phyloP scores from a whole-genome alignment of 176 grass and related monocot species.

The Paspalum notatum region DNA sequence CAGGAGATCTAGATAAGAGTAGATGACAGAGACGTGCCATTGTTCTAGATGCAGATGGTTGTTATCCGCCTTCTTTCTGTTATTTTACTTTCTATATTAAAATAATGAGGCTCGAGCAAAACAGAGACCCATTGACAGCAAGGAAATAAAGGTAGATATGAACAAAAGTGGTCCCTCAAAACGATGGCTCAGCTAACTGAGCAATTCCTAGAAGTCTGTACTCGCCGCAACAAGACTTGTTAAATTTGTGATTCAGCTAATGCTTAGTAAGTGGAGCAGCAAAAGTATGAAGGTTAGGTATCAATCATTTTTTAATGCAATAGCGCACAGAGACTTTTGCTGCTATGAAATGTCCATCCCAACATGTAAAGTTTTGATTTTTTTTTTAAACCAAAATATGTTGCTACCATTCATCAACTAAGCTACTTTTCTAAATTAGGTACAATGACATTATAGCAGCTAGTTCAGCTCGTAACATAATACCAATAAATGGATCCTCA shows the following conservation, averaged over 20 bases:
- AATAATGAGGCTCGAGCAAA: slow-evolving; percentile 12
- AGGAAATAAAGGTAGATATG: slow-evolving; percentile 32
- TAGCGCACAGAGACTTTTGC: neutral
- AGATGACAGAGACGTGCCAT: slow-evolving; percentile 19
- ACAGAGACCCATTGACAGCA: neutral
- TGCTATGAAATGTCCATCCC: slow-evolving; percentile 16
- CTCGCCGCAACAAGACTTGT: slow-evolving; percentile 30
- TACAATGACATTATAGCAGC: slow-evolving; percentile 23
- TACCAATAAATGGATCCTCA: neutral
- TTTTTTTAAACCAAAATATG: neutral
- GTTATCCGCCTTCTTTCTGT: neutral
- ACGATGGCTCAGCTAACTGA: slow-evolving; percentile 49
- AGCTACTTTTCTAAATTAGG: neutral
- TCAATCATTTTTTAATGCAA: slow-evolving; percentile 8
- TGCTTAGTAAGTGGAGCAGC: neutral
- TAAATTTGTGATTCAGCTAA: slow-evolving; percentile 27
- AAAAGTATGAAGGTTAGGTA: slow-evolving; percentile 9
- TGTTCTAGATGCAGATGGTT: slow-evolving; percentile 16
- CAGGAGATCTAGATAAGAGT: slow-evolving; percentile 35
- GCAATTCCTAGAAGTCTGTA: slow-evolving; percentile 40
- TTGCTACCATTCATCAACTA: neutral
- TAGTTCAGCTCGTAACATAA: slow-evolving; percentile 5
- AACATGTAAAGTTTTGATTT: neutral
- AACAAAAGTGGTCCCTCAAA: slow-evolving; percentile 36
- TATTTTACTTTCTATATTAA: slow-evolving; percentile 2